Evolutionary conservation across 345 rosid species (phyloP), one percentile per base, ranked within the genome.

Genomic region (Populus alba): DNA sequence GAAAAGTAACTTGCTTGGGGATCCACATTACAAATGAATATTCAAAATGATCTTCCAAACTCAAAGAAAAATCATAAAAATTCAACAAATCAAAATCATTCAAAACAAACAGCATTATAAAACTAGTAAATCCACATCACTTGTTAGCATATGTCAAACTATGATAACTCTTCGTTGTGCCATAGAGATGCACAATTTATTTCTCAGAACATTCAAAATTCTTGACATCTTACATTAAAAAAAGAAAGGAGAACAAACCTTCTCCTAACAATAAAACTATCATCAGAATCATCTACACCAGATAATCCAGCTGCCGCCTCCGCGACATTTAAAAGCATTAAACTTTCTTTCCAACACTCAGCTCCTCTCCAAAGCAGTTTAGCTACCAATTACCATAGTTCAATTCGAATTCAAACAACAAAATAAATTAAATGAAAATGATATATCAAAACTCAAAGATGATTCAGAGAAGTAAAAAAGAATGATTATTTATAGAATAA

Each of bases 341-440:
- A 78, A 82, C 91, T 88, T 55, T 95, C 97, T 72, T 86, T 88
- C 97, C 97, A 95, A 80, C 97, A 93, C 81, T 93, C 91, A 66
- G 88, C 89, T 55, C 98, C 97, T 75, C 80, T 89, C 99, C 99
- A 95, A 69, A 93, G 90, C 78, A 87, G 92, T 83, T 91, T 95
- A 8, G 83, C 99, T 95, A 83, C 82, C 69, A 80, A 27, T 18
- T 69, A 68, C 11, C 68, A 67, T 10, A 25, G 29, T 18, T 11
- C 53, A 5, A 11, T n/a, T n/a, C 51, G 8, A 65, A 37, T 65
- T 2, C 23, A 38, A 13, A 47, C 38, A 6, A 70, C 76, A 72
- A 22, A 47, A 20, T 3, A 66, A 55, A 12, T 43, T 13, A 5
- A 49, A 5, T 25, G 16, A 41, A 63, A 13, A 8, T 37, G 13